Evolutionary conservation across 1,284 basidiomycete species (phyloP).

Genomic region (Leucoagaricus sp.): DNA sequence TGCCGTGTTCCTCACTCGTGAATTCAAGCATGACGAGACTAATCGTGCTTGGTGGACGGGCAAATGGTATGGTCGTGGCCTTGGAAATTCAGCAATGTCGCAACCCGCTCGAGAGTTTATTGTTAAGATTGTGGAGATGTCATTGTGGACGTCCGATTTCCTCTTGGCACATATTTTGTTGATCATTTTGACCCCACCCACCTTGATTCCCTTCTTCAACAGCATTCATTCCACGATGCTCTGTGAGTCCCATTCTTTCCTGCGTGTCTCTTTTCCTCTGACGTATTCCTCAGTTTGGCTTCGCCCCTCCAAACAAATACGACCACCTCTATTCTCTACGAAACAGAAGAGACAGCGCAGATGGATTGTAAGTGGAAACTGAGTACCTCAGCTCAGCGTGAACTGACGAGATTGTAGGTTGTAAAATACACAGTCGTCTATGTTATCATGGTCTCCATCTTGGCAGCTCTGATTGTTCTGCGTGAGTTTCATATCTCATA

Average conservation of each 20-base stretch:
- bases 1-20: slow-evolving; percentile 88
- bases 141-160: slow-evolving; percentile 92
- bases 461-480: slow-evolving; percentile 81
- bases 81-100: slow-evolving; percentile 86
- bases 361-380: slow-evolving; percentile 76
- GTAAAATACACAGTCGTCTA: slow-evolving; percentile 88
- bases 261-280: slow-evolving; percentile 18
- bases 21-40: slow-evolving; percentile 96
- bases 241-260: slow-evolving; percentile 46
- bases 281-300: slow-evolving; percentile 70
- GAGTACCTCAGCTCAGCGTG: slow-evolving; percentile 5
- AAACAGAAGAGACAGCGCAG: slow-evolving; percentile 90
- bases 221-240: slow-evolving; percentile 89
- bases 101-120: slow-evolving; percentile 95
- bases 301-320: slow-evolving; percentile 91
- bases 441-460: slow-evolving; percentile 72
- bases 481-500: slow-evolving; percentile 51
- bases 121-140: slow-evolving; percentile 97
- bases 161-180: slow-evolving; percentile 81
- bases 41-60: slow-evolving; percentile 99
- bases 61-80: slow-evolving; percentile 92
- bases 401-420: slow-evolving; percentile 42
- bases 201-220: slow-evolving; percentile 87
- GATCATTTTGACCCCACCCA: slow-evolving; percentile 82
- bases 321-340: slow-evolving; percentile 92